Base-by-base conservation (phyloP, 352 stramenopile genomes). In the Phytophthora pisi region DNA sequence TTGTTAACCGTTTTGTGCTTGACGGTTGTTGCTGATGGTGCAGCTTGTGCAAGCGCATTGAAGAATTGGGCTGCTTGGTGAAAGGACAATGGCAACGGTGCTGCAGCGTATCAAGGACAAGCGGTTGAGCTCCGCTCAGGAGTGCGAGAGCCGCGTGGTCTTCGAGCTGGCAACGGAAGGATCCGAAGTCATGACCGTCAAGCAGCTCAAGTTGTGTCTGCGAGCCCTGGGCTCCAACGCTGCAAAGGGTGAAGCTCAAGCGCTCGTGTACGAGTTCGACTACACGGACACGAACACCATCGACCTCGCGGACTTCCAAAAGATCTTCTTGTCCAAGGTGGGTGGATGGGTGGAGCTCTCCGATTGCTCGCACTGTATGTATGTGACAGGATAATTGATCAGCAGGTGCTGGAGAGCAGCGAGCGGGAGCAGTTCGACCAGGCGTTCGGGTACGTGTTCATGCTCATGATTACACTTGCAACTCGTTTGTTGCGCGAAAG, bases 191-290 rank as follows among this genome's bases (percentile, higher is more conserved):
- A 81, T 85, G 72, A 73, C 45, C 13, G 45, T 45, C 3, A 64
- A 66, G 16, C 62, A 82, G 49, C 70, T 84, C 11, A 78, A 77
- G 42, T 20, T 59, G 45, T 77, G 71, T 63, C 61, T 84, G 24
- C 55, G 56, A 28, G 74, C 74, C 30, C 45, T 84, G 23, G 71
- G 64, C 6, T 81, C 81, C 45, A 46, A 16, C 11, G 23, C 75
- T 5, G 45, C 51, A 0, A 69, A 66, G 20, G 51, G 31, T 2
- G 77, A 84, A 38, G 71, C 68, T 6, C 38, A 58, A 20, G 46
- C 62, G 20, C 70, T 84, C 15, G 72, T 82, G 23, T 82, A 84
- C 57, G 74, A 82, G 57, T 81, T 84, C 43, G 77, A 84, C 68
- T 84, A 77, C 54, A 66, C 70, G n/a, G 63, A 62, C 51, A 62